A percentile compares a stretch with the other conserved stretches of the same genome.
Conservation (phyloP, 495 filamentous ascomycete genomes). For the Aspergillus sclerotiicarbonarius region DNA sequence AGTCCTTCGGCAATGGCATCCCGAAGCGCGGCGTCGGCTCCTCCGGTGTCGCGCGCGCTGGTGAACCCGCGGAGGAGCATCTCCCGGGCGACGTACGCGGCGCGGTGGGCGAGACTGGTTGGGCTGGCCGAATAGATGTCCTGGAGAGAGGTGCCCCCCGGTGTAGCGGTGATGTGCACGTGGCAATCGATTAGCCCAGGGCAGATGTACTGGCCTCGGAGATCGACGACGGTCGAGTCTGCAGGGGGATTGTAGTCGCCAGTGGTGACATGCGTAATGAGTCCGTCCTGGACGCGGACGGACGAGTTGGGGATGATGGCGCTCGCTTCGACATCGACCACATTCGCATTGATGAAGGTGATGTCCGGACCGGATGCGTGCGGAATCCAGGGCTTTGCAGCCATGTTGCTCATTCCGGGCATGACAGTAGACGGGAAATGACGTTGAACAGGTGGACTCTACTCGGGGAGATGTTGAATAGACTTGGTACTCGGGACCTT, state of each 20-base stretch:
- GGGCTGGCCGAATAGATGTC: slow-evolving; percentile 15
- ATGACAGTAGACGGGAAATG: no score
- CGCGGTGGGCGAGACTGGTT: slow-evolving; percentile 18
- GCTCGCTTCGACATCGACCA: slow-evolving; percentile 23
- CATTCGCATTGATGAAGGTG: slow-evolving; percentile 24
- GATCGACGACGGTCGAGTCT: slow-evolving; percentile 28
- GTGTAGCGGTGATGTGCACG: slow-evolving; percentile 50
- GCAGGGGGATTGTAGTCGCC: not conserved
- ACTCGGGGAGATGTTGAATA: no score
- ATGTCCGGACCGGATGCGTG: slow-evolving; percentile 14
- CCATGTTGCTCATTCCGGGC: no score
- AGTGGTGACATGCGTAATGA: slow-evolving; percentile 8
- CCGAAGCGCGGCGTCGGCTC: slow-evolving; percentile 48
- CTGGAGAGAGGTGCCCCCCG: slow-evolving; percentile 32
- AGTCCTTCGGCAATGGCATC: slow-evolving; percentile 51
- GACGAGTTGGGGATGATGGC: slow-evolving; percentile 8
- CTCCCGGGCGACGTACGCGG: slow-evolving; percentile 24
- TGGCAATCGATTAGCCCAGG: slow-evolving; percentile 61
- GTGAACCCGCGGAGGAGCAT: slow-evolving; percentile 56
- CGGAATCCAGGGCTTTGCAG: slow-evolving; percentile 25
- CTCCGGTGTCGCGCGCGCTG: slow-evolving; percentile 51
- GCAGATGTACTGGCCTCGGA: slow-evolving; percentile 46
- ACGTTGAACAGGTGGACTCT: no score
- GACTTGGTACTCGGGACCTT: no score
- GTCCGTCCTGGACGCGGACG: slow-evolving; percentile 17